phyloP scores from a whole-genome alignment of 2,329 filamentous ascomycete species.

The Madurella fahalii region DNA sequence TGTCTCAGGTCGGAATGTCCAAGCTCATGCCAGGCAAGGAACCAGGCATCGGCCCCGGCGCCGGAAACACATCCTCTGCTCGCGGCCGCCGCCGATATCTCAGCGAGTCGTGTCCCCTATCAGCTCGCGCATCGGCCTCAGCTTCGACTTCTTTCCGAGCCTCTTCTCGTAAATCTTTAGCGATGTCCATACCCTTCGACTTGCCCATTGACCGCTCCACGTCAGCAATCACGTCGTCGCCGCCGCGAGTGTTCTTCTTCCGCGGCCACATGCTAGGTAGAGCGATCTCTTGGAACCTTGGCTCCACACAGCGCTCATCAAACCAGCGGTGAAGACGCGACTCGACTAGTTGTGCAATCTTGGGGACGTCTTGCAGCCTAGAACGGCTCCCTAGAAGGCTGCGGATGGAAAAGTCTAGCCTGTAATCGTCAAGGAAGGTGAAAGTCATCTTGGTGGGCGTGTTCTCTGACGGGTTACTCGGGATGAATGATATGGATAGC shows the following conservation, averaged over 20 bases:
- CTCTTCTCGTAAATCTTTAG: constrained; percentile 49
- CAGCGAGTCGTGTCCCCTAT: constrained; percentile 34
- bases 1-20: constrained; percentile 21
- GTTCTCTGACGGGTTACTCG: constrained; percentile 62
- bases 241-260: constrained; percentile 76
- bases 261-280: constrained; percentile 78
- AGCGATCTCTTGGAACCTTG: constrained; percentile 81
- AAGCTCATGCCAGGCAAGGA: constrained; percentile 22
- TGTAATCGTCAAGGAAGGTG: constrained; percentile 86
- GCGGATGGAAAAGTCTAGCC: constrained; percentile 75
- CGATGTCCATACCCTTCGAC: constrained; percentile 51
- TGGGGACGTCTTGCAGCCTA: constrained; percentile 78
- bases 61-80: constrained; percentile 27
- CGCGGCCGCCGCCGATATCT: constrained; percentile 29
- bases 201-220: constrained; percentile 47
- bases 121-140: constrained; percentile 37
- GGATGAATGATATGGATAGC: constrained; percentile 87
- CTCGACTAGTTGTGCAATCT: constrained; percentile 82
- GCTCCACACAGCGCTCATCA: constrained; percentile 80
- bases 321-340: constrained; percentile 80
- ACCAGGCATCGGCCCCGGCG: constrained; percentile 28
- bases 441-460: constrained; percentile 89
- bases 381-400: constrained; percentile 77
- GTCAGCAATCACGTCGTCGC: constrained; percentile 54
- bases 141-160: constrained; percentile 44